Percentiles rank a stretch among this genome's conserved stretches.
These are phyloP conservation scores for Blastocrithidia nonstop DNA, from an alignment of 208 protist species.

Conservation along the genomic window DNA sequence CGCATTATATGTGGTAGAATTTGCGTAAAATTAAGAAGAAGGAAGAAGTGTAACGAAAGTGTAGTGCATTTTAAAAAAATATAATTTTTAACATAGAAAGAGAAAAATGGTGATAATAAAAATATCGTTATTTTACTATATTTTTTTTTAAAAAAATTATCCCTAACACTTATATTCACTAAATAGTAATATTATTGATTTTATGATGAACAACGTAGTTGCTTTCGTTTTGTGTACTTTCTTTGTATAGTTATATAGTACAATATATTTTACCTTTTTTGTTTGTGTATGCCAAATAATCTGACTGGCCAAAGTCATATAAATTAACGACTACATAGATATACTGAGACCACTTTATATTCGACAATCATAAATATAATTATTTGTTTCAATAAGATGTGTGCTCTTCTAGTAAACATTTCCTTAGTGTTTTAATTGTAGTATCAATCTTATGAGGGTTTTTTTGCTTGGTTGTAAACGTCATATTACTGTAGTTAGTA, in stretches of 20 bases:
- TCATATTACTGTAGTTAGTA: too few species aligned
- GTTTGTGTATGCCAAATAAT: not conserved
- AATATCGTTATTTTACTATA: not conserved
- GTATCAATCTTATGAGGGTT: too few species aligned
- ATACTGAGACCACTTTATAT: too few species aligned
- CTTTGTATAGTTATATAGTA: not conserved
- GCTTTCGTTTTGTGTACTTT: not conserved
- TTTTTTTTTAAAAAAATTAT: not conserved
- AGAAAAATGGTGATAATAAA: not conserved
- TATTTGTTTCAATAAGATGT: too few species aligned
- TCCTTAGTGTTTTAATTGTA: too few species aligned
- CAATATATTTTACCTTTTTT: conserved; percentile 1
- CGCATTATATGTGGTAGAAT: conserved; percentile 87
- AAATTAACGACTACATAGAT: too few species aligned
- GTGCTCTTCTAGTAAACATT: too few species aligned
- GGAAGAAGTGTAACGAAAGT: conserved; percentile 35
- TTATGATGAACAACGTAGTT: not conserved
- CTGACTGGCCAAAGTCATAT: too few species aligned
- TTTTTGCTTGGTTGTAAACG: too few species aligned
- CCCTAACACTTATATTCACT: not conserved
- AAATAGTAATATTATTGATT: not conserved
- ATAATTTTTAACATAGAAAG: not conserved
- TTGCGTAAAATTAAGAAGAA: conserved; percentile 78
- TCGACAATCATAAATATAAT: too few species aligned
- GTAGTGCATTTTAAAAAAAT: not conserved